These are phyloP conservation scores for Mycena indigotica DNA, from an alignment of 768 basidiomycete species.

Conservation along the genomic window DNA sequence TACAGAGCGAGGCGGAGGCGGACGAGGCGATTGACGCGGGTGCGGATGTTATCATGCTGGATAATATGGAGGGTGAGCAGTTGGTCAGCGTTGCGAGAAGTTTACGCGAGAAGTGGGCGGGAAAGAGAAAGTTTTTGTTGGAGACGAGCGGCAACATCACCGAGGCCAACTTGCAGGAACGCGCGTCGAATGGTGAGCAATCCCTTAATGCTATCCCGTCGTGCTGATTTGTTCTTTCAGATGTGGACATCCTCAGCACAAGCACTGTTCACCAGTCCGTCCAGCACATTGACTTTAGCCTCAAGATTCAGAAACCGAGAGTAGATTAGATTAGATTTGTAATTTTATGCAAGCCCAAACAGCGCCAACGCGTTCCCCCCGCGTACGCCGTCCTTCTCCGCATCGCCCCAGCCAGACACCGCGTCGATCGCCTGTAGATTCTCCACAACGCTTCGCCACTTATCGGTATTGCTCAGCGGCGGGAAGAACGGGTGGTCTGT, in stretches of 20 bases:
- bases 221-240: slow-evolving; percentile 40
- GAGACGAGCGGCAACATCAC: slow-evolving; percentile 97
- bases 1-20: slow-evolving; percentile 83
- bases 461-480: slow-evolving; percentile 64
- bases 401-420: slow-evolving; percentile 61
- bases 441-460: slow-evolving; percentile 85
- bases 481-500: slow-evolving; percentile 94
- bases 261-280: slow-evolving; percentile 90
- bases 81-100: slow-evolving; percentile 67
- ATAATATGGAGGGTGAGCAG: slow-evolving; percentile 83
- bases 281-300: slow-evolving; percentile 93
- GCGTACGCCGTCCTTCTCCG: slow-evolving; percentile 64
- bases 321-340: slow-evolving; percentile 5
- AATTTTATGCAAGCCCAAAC: slow-evolving; percentile 49
- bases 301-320: slow-evolving; percentile 84
- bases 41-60: slow-evolving; percentile 93
- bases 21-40: slow-evolving; percentile 97
- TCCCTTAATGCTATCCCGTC: not conserved
- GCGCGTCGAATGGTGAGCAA: slow-evolving; percentile 78
- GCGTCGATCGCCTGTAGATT: slow-evolving; percentile 78
- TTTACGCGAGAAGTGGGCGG: slow-evolving; percentile 78
- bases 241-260: slow-evolving; percentile 93
- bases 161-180: slow-evolving; percentile 76
- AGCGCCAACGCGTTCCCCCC: slow-evolving; percentile 75
- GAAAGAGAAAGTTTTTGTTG: slow-evolving; percentile 81